Conservation (phyloP, 768 basidiomycete species). For the Neoboletus subvelutipes region DNA sequence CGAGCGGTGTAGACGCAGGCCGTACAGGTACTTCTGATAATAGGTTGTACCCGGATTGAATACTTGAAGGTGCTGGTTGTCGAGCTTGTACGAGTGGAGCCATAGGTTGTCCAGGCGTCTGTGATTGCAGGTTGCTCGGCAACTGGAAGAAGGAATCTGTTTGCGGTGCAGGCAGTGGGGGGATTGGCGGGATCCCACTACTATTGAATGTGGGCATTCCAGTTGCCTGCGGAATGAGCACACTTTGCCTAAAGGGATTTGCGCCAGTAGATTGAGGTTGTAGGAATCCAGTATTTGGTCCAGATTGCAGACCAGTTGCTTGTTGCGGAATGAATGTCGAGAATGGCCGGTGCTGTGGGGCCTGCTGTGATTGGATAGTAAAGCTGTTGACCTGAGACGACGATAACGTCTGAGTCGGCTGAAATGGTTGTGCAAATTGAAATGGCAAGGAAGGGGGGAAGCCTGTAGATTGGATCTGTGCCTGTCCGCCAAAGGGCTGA, state of each 20-base stretch:
- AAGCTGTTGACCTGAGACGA: conserved; percentile 17
- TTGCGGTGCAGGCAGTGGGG: conserved; percentile 10
- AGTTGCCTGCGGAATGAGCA: conserved; percentile 64
- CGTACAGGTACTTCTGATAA: conserved; percentile 44
- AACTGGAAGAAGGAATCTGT: conserved; percentile 11
- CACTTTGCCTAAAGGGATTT: conserved; percentile 85
- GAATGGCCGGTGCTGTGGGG: conserved; percentile 51
- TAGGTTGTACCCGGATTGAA: conserved; percentile 6
- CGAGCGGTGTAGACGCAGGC: conserved; percentile 73
- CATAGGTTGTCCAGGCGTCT: conserved; percentile 8
- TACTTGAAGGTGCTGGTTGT: conserved; percentile 7
- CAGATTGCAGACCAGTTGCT: conserved; percentile 41
- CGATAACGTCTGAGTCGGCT: conserved; percentile 10
- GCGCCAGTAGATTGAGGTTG: conserved; percentile 57
- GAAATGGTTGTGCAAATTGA: conserved; percentile 34
- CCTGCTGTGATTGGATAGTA: conserved; percentile 37
- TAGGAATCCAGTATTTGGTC: conserved; percentile 47
- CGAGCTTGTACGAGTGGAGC: conserved; percentile 8
- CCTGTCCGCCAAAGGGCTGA: conserved; percentile 45
- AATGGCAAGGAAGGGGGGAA: conserved; percentile 45
- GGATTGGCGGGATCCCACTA: conserved; percentile 19
- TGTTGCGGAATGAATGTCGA: conserved; percentile 58
- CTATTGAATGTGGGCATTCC: conserved; percentile 49
- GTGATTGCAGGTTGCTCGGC: conserved; percentile 14
- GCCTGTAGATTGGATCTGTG: conserved; percentile 58